phyloP scores from a whole-genome alignment of 495 filamentous ascomycete species.

The Hyaloscypha variabilis region DNA sequence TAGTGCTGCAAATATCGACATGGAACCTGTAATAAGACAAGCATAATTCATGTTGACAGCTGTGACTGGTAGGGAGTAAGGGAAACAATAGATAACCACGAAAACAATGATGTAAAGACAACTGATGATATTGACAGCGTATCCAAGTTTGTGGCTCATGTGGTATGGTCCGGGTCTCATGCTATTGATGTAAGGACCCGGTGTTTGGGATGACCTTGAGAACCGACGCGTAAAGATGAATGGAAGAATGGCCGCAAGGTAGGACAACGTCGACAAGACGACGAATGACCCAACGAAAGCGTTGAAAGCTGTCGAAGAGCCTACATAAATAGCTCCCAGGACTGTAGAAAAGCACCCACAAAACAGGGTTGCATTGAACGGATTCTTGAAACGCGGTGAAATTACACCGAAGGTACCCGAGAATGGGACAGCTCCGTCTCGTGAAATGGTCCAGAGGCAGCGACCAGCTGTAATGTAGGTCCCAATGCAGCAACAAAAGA shows the following conservation, averaged over 20 bases:
- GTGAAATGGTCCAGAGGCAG: constrained; percentile 72
- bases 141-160: constrained; percentile 56
- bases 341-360: constrained; percentile 56
- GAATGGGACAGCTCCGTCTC: constrained; percentile 59
- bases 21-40: constrained; percentile 22
- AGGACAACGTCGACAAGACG: constrained; percentile 64
- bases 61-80: constrained; percentile 50
- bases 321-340: constrained; percentile 67
- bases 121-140: constrained; percentile 53
- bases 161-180: constrained; percentile 58
- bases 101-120: constrained; percentile 64
- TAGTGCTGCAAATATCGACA: constrained; percentile 16
- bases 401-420: constrained; percentile 40
- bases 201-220: background rate
- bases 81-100: constrained; percentile 69
- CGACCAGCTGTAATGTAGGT: constrained; percentile 26
- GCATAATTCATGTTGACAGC: constrained; percentile 59
- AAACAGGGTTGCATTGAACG: constrained; percentile 61
- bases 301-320: constrained; percentile 64
- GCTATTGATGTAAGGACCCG: constrained; percentile 21
- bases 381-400: constrained; percentile 48
- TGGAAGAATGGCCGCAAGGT: constrained; percentile 67
- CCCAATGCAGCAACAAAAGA: constrained; percentile 62
- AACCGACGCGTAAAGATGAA: constrained; percentile 59
- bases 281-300: constrained; percentile 69